These are phyloP conservation scores for Candida maltosa DNA, from an alignment of 805 yeast genomes.

Conservation along the genomic window DNA sequence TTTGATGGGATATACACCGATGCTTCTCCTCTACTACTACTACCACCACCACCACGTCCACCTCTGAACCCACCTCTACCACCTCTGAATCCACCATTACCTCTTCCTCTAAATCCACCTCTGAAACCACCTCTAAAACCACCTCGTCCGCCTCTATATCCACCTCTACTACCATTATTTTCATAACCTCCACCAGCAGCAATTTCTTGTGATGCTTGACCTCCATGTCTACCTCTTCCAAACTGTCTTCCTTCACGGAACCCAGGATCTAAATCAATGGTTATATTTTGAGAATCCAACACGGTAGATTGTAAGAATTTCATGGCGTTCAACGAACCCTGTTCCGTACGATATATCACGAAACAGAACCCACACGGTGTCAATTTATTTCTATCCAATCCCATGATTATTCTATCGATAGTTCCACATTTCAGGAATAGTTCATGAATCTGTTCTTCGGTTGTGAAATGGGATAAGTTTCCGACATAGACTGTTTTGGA, in stretches of 20 bases:
- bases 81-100: slow-evolving; percentile 38
- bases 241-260: slow-evolving; percentile 93
- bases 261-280: slow-evolving; percentile 94
- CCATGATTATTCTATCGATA: slow-evolving; percentile 84
- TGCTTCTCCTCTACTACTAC: slow-evolving; percentile 11
- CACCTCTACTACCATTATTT: slow-evolving; percentile 7
- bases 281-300: slow-evolving; percentile 76
- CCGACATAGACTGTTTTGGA: slow-evolving; percentile 89
- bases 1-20: slow-evolving; percentile 20
- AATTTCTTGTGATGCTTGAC: slow-evolving; percentile 78
- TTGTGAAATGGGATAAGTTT: slow-evolving; percentile 81
- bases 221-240: slow-evolving; percentile 91
- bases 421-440: slow-evolving; percentile 80
- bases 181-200: slow-evolving; percentile 9
- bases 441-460: slow-evolving; percentile 93
- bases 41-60: slow-evolving; percentile 24
- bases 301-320: slow-evolving; percentile 79
- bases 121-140: slow-evolving; percentile 36
- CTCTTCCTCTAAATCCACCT: slow-evolving; percentile 43
- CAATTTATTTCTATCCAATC: slow-evolving; percentile 81
- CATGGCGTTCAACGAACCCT: slow-evolving; percentile 77
- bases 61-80: slow-evolving; percentile 39
- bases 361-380: slow-evolving; percentile 98
- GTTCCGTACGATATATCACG: slow-evolving; percentile 67
- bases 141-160: slow-evolving; percentile 22